phyloP scores from a whole-genome alignment of 805 yeast species.

The Teunomyces stri region DNA sequence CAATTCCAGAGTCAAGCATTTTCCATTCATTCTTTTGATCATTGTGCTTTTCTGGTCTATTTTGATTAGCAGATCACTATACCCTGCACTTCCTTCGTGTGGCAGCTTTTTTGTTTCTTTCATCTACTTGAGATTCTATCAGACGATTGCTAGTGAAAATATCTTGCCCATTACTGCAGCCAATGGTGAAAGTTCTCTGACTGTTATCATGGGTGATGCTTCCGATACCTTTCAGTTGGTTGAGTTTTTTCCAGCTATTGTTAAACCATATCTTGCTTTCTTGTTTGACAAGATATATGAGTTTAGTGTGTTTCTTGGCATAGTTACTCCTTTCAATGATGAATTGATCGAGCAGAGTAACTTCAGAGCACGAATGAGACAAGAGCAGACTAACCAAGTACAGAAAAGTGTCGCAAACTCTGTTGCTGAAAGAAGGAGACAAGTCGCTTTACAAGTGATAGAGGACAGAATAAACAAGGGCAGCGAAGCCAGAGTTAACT shows the following conservation, averaged over 20 bases:
- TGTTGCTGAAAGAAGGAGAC: conserved; percentile 74
- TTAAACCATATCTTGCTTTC: conserved; percentile 51
- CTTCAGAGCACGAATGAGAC: conserved; percentile 64
- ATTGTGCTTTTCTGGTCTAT: conserved; percentile 36
- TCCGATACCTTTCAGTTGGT: conserved; percentile 83
- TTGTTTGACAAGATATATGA: conserved; percentile 43
- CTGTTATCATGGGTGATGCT: conserved; percentile 71
- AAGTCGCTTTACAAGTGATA: conserved; percentile 69
- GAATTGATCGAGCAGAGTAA: conserved; percentile 73
- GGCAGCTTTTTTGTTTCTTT: conserved; percentile 67
- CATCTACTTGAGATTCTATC: conserved; percentile 76
- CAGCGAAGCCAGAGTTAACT: not conserved
- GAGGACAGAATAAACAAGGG: conserved; percentile 55
- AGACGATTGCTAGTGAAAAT: conserved; percentile 53
- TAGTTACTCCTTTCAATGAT: conserved; percentile 62
- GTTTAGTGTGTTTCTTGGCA: conserved; percentile 38
- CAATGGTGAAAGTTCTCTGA: conserved; percentile 16
- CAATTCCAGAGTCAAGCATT: conserved; percentile 55
- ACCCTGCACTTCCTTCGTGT: conserved; percentile 56
- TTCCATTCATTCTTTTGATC: conserved; percentile 49
- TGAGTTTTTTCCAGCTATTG: conserved; percentile 74
- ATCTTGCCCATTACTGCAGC: conserved; percentile 47
- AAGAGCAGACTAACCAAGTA: conserved; percentile 44
- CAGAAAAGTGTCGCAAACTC: conserved; percentile 38
- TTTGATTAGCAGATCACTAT: conserved; percentile 29